Evolutionary conservation across 179 eudicot species (phyloP), one percentile per base, ranked within the genome.

Genomic region (Heliamphora pulchella): DNA sequence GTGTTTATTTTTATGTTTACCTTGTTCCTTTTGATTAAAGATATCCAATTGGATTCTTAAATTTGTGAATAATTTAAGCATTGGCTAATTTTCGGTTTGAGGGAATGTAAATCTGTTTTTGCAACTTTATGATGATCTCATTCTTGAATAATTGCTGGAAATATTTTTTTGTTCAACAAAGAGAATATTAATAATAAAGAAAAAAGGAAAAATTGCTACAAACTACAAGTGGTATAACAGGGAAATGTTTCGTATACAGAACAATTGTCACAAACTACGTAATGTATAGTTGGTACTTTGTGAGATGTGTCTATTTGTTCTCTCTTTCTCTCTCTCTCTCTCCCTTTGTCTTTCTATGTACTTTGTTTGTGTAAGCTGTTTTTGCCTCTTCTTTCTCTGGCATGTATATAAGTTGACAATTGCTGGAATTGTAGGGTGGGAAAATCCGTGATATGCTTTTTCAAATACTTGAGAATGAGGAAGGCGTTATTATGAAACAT

Each of bases 371-470:
- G 20, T 62, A 44, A 11, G 2, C 43, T 20, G 65, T 46, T 14
- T 43, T 51, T 64, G 53, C n/a, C 46, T 39, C 48, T 2, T 62
- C n/a, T 20, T 77, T 67, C 10, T 10, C 15, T 0, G 6, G 46
- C 43, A 31, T 64, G 47, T 20, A 31, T 53, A 4, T 50, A 31
- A 39, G 51, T 43, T 59, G 69, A 61, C 18, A 68, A 3, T 31
- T 68, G 10, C 54, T 80, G 43, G 15, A 13, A 18, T 81, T 85
- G 31, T 88, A 90, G 91, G 92, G 92, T 84, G 92, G 92, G 62
- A 90, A 88, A 82, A 85, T 90, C 39, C 91, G 92, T 51, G 91
- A 90, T 71, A 46, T 83, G 63, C 91, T 90, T 53, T 88, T 90
- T 71, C 89, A 87, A 77, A 41, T 90, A 51, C 89, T 90, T 62